Base-by-base conservation (phyloP, 148 eudicot genomes). In the Polygonum aviculare region DNA sequence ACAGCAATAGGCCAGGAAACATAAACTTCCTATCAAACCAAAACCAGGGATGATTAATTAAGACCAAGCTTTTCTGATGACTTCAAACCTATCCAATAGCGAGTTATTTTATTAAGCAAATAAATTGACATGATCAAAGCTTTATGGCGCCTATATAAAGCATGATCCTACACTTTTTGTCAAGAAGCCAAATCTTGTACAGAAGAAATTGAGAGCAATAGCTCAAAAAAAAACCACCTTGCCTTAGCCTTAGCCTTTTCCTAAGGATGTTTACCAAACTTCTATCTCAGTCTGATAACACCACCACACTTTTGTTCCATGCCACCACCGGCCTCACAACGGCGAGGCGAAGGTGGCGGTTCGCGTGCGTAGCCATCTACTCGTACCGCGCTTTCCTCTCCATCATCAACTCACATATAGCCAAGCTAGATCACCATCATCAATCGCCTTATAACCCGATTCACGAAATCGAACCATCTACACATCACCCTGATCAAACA, bases 401-500 rank as follows among this genome's bases (percentile, higher is more conserved):
- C 8, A 57, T 57, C 35, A n/a, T 57, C 63, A 57, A 57, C 7
- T 57, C 63, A 8, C 11, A 57, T 19, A 57, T 57, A 7, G 12
- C 26, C 63, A 57, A 57, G 63, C 63, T 57, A 57, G 63, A 57
- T 7, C 21, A 57, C 62, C 62, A n/a, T 19, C 62, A 16, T 7
- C 62, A 21, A 55, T 55, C 62, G 1, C 12, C 62, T 55, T 55
- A 55, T 22, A 57, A 19, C 3, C 7, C 9, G 9, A 21, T 57
- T 22, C 63, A 21, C 9, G 63, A 57, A 57, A 21, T 57, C 8
- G 63, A 70, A 70, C 12, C 22, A 36, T 39, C 26, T 15, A 38
- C 16, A 12, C 19, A 11, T 11, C 59, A 36, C 47, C 26, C 87
- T 16, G 91, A 88, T 8, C 81, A 73, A 52, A 49, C 60, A 55